Percentiles rank a stretch among this genome's conserved stretches.
These are phyloP conservation scores for Saccharum hybrid DNA, from an alignment of 202 grass and related monocot genomes.

Conservation along the genomic window DNA sequence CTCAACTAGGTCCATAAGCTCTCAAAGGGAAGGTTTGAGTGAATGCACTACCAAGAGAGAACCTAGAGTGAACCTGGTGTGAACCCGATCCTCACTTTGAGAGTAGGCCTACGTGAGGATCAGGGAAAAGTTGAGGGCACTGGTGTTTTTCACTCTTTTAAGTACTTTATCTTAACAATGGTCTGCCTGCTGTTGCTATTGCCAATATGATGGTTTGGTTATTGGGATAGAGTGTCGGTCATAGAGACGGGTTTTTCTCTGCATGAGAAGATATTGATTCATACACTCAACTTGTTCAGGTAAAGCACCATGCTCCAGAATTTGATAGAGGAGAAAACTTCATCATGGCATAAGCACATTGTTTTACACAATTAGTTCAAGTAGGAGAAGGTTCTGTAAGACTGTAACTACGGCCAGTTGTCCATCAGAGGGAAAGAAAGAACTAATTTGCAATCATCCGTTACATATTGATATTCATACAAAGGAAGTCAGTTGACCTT, in stretches of 20 bases:
- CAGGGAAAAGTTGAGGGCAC: not conserved
- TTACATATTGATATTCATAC: not conserved
- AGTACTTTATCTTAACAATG: not conserved
- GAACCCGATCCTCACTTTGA: not conserved
- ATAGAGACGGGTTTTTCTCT: not conserved
- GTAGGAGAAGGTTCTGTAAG: not conserved
- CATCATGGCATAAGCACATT: not conserved
- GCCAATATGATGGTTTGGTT: not conserved
- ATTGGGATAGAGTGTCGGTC: not conserved
- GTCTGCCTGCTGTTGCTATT: not conserved
- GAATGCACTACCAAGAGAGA: not conserved
- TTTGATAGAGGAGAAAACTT: not conserved
- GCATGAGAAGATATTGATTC: not conserved
- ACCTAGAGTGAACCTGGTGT: not conserved
- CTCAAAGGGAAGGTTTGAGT: not conserved
- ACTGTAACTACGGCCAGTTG: not conserved
- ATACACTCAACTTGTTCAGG: slow-evolving; percentile 1
- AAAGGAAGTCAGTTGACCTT: not conserved
- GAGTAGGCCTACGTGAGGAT: not conserved
- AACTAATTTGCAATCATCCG: not conserved
- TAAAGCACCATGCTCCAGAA: not conserved
- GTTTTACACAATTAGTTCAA: not conserved
- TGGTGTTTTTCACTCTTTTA: not conserved
- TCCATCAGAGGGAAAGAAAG: not conserved
- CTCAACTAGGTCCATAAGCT: not conserved